Conservation (phyloP, 2,329 filamentous ascomycete species). For the Alternaria hordeiaustralica region DNA sequence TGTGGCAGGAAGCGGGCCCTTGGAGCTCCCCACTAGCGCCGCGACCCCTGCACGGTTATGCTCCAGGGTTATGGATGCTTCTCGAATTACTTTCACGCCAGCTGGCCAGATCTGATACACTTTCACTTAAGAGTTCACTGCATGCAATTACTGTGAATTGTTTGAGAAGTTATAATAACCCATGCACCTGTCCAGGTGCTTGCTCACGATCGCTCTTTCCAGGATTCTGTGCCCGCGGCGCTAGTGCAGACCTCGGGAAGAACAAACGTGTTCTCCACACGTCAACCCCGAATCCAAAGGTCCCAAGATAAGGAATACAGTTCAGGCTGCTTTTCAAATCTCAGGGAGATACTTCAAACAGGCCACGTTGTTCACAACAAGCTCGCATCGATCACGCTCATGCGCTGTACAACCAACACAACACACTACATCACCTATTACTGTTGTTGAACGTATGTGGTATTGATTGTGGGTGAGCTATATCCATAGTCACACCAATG, state of each 20-base stretch:
- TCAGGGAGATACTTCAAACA: not conserved
- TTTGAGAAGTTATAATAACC: not conserved
- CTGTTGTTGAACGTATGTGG: constrained; percentile 20
- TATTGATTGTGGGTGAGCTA: constrained; percentile 22
- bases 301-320: not conserved
- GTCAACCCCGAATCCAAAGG: not conserved
- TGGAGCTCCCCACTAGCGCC: constrained; percentile 20
- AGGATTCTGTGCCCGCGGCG: not conserved
- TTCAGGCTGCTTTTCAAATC: not conserved
- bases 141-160: not conserved
- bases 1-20: constrained; percentile 17
- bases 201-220: not conserved
- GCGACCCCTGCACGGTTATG: constrained; percentile 18
- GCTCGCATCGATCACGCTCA: not conserved
- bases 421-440: not conserved
- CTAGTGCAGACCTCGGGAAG: not conserved
- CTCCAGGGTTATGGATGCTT: constrained; percentile 20
- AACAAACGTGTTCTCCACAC: not conserved
- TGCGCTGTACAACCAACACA: not conserved
- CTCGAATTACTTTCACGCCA: constrained; percentile 27
- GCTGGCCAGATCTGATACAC: constrained; percentile 23
- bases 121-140: not conserved
- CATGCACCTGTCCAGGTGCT: not conserved
- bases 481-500: constrained; percentile 22
- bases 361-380: not conserved